Evolutionary conservation across 2,329 filamentous ascomycete genomes (phyloP), one percentile per base, ranked within the genome.

Genomic region (Aspergillus ruber): DNA sequence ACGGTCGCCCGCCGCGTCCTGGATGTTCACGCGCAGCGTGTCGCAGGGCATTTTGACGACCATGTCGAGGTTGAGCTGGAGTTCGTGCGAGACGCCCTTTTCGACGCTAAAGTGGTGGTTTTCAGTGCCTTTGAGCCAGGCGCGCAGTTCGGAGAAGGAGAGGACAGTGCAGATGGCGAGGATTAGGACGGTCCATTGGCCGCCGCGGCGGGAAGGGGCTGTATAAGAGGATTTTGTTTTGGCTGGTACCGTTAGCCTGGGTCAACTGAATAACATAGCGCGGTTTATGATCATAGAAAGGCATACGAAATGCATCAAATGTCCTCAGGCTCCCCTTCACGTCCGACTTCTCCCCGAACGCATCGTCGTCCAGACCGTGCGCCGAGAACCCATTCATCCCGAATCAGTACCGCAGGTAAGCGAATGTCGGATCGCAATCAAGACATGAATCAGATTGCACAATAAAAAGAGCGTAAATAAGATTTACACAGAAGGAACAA

Each of bases 191-290:
- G 93, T 97, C 87, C 90, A 96, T 73, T 94, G 90, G 53, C 91
- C 91, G 61, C 93, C 94, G 61, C 86, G 86, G 33, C 86, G 80
- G 27, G 89, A 94, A 55, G 84, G 82, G 42, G 86, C 85, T 47
- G 93, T 84, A 71, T 96, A 98, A 63, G 91, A 89, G 13, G 90
- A 82, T 74, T 97, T 97, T 46, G 91, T 88, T 77, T 98, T 97
- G 56, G 93, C 90, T 95, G 63, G 46, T 50, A 32, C 33, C 10
- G 13, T n/a, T 17, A 6, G 13, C 6, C 23, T 18, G 45, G 20
- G 44, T 57, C 42, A 46, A 17, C 36, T 21, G 23, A 29, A 49
- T 47, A 6, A 44, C 39, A 38, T 35, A 17, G 17, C 25, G 44
- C 25, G 36, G 33, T 47, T 18, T 46, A 43, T 23, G 20, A 15